Conservation (phyloP, 108 stramenopile genomes). For the Schizochytrium sp. region DNA sequence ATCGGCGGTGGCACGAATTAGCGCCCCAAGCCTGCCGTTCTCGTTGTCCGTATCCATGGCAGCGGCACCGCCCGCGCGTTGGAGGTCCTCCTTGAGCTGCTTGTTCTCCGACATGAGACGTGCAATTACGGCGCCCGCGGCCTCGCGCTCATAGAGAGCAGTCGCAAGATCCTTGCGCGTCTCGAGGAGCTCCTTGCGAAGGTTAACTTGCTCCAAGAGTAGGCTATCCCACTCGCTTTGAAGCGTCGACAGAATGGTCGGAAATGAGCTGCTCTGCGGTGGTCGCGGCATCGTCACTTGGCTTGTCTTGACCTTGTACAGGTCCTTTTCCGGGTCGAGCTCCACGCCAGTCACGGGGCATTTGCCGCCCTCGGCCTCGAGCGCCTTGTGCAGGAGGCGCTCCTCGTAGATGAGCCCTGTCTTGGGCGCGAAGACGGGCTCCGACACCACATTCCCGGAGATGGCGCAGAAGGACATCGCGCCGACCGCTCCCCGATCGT, state of each 20-base stretch:
- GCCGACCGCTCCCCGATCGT: neutral
- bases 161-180: constrained; percentile 71
- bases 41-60: neutral
- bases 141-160: constrained; percentile 91
- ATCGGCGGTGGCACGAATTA: neutral
- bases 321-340: neutral
- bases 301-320: neutral
- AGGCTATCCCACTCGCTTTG: constrained; percentile 77
- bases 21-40: neutral
- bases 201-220: constrained; percentile 73
- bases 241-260: constrained; percentile 51
- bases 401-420: constrained; percentile 27
- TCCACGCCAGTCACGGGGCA: constrained; percentile 15
- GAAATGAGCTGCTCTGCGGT: constrained; percentile 42
- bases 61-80: neutral
- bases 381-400: constrained; percentile 23
- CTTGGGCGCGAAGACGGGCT: constrained; percentile 26
- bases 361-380: neutral
- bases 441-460: constrained; percentile 26
- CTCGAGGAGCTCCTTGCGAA: constrained; percentile 66
- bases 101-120: constrained; percentile 76
- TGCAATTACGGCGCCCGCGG: constrained; percentile 82
- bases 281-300: constrained; percentile 9
- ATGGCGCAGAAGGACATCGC: constrained; percentile 19
- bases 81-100: constrained; percentile 55